Conservation (phyloP, 352 stramenopile species). For the Pilasporangium apinafurcum region DNA sequence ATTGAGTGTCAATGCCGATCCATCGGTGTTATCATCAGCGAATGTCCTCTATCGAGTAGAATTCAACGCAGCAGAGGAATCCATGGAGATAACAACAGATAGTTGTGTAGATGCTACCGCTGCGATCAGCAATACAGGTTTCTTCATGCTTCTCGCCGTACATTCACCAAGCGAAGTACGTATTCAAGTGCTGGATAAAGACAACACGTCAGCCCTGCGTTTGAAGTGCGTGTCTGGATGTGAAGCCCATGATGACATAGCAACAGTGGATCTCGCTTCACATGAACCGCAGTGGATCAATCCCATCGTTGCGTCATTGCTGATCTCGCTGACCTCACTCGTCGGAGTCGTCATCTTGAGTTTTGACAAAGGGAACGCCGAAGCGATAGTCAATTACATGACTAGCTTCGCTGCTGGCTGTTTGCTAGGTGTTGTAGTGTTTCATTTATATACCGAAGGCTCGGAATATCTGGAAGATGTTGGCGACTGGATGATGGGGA, state of each 20-base stretch:
- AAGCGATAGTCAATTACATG: slow-evolving; percentile 11
- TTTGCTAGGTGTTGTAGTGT: slow-evolving; percentile 19
- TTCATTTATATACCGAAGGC: slow-evolving; percentile 20
- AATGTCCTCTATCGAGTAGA: slow-evolving; percentile 3
- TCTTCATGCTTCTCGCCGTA: slow-evolving; percentile 3
- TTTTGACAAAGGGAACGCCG: slow-evolving; percentile 7
- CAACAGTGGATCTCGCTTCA: too few species aligned
- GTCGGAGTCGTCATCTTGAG: slow-evolving; percentile 10
- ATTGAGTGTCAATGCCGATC: not conserved
- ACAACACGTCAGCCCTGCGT: not conserved
- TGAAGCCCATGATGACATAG: not conserved
- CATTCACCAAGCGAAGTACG: not conserved
- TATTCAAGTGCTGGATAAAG: not conserved
- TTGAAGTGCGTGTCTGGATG: slow-evolving; percentile 4
- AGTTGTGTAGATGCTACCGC: slow-evolving; percentile 2
- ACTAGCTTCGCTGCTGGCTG: slow-evolving; percentile 16
- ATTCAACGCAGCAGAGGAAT: too few species aligned
- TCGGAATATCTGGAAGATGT: slow-evolving; percentile 13
- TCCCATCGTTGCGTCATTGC: slow-evolving; percentile 9
- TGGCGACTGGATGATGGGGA: slow-evolving; percentile 16
- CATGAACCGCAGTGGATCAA: slow-evolving; percentile 1
- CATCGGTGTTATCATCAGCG: not conserved
- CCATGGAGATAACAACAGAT: too few species aligned
- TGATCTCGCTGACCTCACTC: slow-evolving; percentile 13
- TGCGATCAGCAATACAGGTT: not conserved